Conservation (phyloP, 352 stramenopile species). For the Pythium graminicola region DNA sequence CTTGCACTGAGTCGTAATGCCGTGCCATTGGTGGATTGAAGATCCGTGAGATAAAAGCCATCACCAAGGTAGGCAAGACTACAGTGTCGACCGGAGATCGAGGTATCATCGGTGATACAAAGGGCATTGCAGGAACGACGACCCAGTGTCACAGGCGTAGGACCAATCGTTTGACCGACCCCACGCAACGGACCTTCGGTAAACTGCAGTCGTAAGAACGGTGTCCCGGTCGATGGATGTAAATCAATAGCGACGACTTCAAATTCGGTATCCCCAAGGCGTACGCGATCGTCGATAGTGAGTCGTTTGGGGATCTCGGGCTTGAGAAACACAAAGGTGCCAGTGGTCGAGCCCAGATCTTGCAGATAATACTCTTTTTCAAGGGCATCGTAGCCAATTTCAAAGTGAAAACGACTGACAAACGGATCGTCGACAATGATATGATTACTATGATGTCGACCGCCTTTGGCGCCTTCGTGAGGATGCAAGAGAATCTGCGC, state of each 20-base stretch:
- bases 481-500: conserved; percentile 60
- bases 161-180: conserved; percentile 69
- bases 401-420: conserved; percentile 78
- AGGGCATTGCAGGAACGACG: conserved; percentile 68
- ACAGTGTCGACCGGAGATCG: conserved; percentile 69
- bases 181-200: conserved; percentile 65
- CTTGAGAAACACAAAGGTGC: conserved; percentile 77
- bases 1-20: conserved; percentile 62
- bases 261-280: conserved; percentile 77
- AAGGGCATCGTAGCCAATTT: conserved; percentile 69
- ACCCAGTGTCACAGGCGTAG: conserved; percentile 66
- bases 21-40: conserved; percentile 79
- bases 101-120: conserved; percentile 77
- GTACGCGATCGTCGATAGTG: conserved; percentile 60
- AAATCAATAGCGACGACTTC: conserved; percentile 68
- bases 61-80: conserved; percentile 66
- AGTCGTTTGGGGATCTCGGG: conserved; percentile 64
- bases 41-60: conserved; percentile 81
- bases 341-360: conserved; percentile 71
- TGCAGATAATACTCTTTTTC: conserved; percentile 83
- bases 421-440: conserved; percentile 84
- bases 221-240: conserved; percentile 54
- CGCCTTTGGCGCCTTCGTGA: conserved; percentile 49
- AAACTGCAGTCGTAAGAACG: conserved; percentile 73
- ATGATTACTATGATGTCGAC: conserved; percentile 73